A percentile compares a stretch with the other conserved stretches of the same genome.
These are phyloP conservation scores for Paramecium sexaurelia DNA, from an alignment of 73 alveolate genomes.

Conservation along the genomic window DNA sequence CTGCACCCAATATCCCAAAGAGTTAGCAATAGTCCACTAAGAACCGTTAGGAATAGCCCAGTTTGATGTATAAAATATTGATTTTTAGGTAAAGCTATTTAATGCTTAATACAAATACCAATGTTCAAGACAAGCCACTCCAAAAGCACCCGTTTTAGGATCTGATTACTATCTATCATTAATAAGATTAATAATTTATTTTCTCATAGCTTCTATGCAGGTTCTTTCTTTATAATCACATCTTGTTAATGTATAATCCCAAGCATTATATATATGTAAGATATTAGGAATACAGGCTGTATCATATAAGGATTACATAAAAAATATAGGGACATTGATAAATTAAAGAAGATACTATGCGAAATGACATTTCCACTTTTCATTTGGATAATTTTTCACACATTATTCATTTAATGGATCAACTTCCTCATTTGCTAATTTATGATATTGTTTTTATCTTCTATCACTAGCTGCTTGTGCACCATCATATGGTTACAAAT, in stretches of 20 bases:
- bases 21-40: neutral
- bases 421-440: conserved; percentile 10
- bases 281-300: conserved; percentile 41
- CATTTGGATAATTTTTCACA: neutral
- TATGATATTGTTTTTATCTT: conserved; percentile 40
- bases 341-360: conserved; percentile 30
- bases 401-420: conserved; percentile 7
- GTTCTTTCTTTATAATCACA: neutral
- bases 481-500: conserved; percentile 29
- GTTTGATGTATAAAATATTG: neutral
- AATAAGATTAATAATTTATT: neutral
- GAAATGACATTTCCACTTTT: conserved; percentile 61
- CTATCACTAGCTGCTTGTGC: conserved; percentile 43
- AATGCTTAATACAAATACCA: neutral
- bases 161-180: neutral
- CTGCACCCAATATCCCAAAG: neutral
- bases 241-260: neutral
- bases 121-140: conserved; percentile 44
- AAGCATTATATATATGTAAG: neutral
- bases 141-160: neutral
- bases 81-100: neutral
- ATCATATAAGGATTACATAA: conserved; percentile 61
- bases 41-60: conserved; percentile 51
- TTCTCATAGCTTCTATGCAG: neutral
- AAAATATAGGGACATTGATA: conserved; percentile 59